phyloP scores from a whole-genome alignment of 1,284 basidiomycete genomes.

The Cutaneotrichosporon cavernicola region DNA sequence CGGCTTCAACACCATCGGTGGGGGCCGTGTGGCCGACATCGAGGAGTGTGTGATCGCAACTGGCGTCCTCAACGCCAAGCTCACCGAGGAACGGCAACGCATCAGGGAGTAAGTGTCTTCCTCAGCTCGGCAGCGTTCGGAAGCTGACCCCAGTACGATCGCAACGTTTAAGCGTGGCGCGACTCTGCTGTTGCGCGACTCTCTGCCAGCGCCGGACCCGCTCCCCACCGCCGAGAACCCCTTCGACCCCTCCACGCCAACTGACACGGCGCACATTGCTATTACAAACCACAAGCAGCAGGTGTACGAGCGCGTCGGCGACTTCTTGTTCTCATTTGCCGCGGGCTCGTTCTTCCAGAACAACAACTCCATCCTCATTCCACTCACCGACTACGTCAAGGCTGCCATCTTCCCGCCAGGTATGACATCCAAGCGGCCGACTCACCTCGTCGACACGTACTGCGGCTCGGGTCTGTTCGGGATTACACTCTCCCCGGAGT shows the following conservation, averaged over 20 bases:
- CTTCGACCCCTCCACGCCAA: conserved; percentile 31
- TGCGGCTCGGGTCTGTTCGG: conserved; percentile 88
- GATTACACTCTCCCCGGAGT: conserved; percentile 77
- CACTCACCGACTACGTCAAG: conserved; percentile 77
- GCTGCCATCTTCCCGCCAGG: conserved; percentile 64
- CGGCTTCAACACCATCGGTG: conserved; percentile 84
- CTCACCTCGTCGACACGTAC: conserved; percentile 87
- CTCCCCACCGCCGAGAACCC: conserved; percentile 37
- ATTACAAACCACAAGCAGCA: conserved; percentile 77
- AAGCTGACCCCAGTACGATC: conserved; percentile 62
- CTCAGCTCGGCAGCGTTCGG: not conserved
- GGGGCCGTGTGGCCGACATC: conserved; percentile 80
- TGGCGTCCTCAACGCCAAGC: conserved; percentile 69
- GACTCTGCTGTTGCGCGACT: conserved; percentile 87
- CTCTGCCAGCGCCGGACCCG: conserved; percentile 56
- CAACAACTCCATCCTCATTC: conserved; percentile 87
- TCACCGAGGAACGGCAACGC: conserved; percentile 63
- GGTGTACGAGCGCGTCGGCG: conserved; percentile 81
- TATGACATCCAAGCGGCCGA: conserved; percentile 54
- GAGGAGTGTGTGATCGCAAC: conserved; percentile 97
- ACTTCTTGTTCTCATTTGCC: conserved; percentile 79
- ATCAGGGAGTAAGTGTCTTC: conserved; percentile 64
- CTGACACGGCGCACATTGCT: conserved; percentile 61
- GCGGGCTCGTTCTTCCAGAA: conserved; percentile 96
- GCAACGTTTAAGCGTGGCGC: conserved; percentile 82